Base-by-base conservation (phyloP, 495 filamentous ascomycete species). In the Talaromyces proteolyticus region DNA sequence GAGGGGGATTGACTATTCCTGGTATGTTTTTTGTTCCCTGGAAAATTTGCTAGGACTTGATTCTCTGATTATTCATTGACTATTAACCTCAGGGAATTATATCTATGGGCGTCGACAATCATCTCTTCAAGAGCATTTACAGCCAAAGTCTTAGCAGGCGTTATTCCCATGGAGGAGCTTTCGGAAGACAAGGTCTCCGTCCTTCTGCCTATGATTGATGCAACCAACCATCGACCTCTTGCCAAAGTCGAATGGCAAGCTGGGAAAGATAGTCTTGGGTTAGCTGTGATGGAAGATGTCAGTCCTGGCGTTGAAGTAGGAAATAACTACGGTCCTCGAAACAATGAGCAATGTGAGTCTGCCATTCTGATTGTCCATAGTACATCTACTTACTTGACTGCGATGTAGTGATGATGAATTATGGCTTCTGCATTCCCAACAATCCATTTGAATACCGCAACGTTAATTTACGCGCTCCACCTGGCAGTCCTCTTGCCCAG, bases 291-390 rank as follows among this genome's bases (percentile, higher is more conserved):
- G 20, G 73, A 81, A 17, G 36, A 64, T 7, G 57, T 79, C n/a
- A 22, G 57, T 5, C 59, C 69, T 8, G 79, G 78, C 3, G 54
- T 70, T 10, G 78, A 87, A 57, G 72, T 87, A 17, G 76, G 68
- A 20, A 88, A 88, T 56, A 88, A 88, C 57, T 88, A 88, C 51
- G 83, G 78, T 0, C 76, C 81, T 3, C 82, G 85, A 44, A 72
- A 77, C 44, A 88, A 88, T 51, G 83, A 81, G 55, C 81, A 86
- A 56, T 58, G 80, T 81, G 55, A 38, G 75, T 67, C n/a, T 16
- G 37, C 20, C 3, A n/a, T 42, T 34, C 39, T 7, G 25, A 10
- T 26, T 23, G 2, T 26, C 6, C 3, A 22, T 34, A 8, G 21
- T 16, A 46, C 16, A 16, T 2, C 21, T 36, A 8, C 20, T 43